Evolutionary conservation across 148 eudicot genomes (phyloP).

Genomic region (Simmondsia chinensis): DNA sequence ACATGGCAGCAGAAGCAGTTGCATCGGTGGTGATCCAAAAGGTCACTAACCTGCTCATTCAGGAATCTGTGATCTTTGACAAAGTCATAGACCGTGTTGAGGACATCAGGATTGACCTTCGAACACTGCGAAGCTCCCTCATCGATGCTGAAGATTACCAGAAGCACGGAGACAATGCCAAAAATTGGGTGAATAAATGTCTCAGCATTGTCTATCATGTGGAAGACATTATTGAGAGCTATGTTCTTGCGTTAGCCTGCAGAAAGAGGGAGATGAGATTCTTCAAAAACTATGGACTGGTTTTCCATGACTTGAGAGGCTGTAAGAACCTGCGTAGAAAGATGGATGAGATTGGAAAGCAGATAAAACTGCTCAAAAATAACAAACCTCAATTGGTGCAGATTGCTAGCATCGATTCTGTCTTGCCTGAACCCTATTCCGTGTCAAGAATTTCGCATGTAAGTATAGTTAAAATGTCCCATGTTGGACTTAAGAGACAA

Average conservation of each 20-base stretch:
- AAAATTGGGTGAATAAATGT: not conserved
- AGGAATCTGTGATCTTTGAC: conserved; percentile 12
- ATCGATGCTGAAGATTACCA: conserved; percentile 6
- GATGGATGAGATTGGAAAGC: not conserved
- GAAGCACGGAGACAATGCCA: not conserved
- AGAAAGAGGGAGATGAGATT: conserved; percentile 9
- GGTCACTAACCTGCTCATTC: conserved; percentile 14
- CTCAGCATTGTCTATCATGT: conserved; percentile 10
- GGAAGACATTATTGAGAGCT: conserved; percentile 20
- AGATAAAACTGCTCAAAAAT: too few relatives aligned
- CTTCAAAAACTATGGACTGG: conserved; percentile 7
- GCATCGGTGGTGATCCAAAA: conserved; percentile 13
- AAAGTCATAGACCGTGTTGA: conserved; percentile 11
- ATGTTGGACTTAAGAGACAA: too few relatives aligned
- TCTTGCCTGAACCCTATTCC: too few relatives aligned
- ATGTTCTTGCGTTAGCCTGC: conserved; percentile 12
- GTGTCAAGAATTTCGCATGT: too few relatives aligned
- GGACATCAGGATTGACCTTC: conserved; percentile 13
- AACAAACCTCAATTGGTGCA: too few relatives aligned
- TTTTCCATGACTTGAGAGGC: conserved; percentile 8
- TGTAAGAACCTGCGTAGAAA: conserved; percentile 2
- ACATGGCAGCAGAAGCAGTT: conserved; percentile 26
- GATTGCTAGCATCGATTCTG: too few relatives aligned
- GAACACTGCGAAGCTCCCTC: conserved; percentile 14
- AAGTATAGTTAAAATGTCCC: too few relatives aligned